Evolutionary conservation across 2,329 filamentous ascomycete species (phyloP), one percentile per base, ranked within the genome.

Genomic region (Ceratocystis lukuohia): DNA sequence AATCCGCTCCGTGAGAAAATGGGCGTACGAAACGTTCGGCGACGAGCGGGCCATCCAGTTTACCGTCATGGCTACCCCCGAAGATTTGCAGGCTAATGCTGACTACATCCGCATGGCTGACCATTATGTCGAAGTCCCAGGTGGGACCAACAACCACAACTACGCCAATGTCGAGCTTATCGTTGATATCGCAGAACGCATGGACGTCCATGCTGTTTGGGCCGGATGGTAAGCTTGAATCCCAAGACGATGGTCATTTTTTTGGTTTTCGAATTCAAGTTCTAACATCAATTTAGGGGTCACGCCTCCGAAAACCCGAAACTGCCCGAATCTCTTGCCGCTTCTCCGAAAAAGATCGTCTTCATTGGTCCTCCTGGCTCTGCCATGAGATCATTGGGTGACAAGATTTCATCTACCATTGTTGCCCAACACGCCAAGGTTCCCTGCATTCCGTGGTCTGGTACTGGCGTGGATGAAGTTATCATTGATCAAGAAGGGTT

Each of bases 71-170:
- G 94, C 94, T 72, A 99, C 94, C 48, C 94, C 94, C 62, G 94
- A 99, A 79, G 94, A 99, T 87, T 78, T 99, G 75, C 86, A 88
- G 76, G 94, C 94, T 75, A 99, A 99, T 77, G 94, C 94, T 71
- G 94, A 99, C 79, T 99, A 99, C 80, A 99, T 99, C 76, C 86
- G 94, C 76, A 97, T 99, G 94, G 94, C 94, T 44, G 94, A 99
- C 79, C 91, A 96, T 82, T 99, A 99, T 77, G 94, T 99, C 72
- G 94, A 99, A 80, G 93, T 99, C 69, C 94, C 94, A 44, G 94
- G 94, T 74, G 94, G 94, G 74, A 99, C 94, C 69, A 99, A 99
- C 81, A 99, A 99, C 84, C 96, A 99, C 87, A 99, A 99, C 79
- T 99, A 99, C 78, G 94, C 94, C 79, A 99, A 99, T 76, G 94